These are phyloP conservation scores for Hygrophorus pudorinus DNA, from an alignment of 768 basidiomycete species.

Conservation along the genomic window DNA sequence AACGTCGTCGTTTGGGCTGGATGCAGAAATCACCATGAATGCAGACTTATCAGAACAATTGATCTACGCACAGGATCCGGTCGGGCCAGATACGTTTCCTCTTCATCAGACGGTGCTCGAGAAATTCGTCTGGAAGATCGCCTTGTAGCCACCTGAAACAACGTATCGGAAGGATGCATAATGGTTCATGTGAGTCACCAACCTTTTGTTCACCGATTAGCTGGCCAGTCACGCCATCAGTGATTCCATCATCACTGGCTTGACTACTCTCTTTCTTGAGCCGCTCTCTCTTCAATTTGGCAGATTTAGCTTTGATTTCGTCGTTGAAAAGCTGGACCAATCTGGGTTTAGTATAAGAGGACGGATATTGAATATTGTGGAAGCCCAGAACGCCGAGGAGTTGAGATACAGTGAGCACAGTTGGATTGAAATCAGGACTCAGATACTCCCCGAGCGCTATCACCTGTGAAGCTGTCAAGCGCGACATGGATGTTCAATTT, in stretches of 20 bases:
- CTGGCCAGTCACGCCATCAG: slow-evolving; percentile 73
- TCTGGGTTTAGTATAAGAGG: slow-evolving; percentile 68
- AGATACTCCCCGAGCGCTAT: slow-evolving; percentile 72
- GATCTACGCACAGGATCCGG: slow-evolving; percentile 45
- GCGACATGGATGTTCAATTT: slow-evolving; percentile 47
- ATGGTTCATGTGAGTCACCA: slow-evolving; percentile 3
- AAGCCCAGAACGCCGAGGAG: slow-evolving; percentile 67
- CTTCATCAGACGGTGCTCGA: slow-evolving; percentile 39
- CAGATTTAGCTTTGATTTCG: slow-evolving; percentile 53
- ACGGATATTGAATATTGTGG: slow-evolving; percentile 67
- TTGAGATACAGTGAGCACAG: slow-evolving; percentile 69
- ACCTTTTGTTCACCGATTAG: slow-evolving; percentile 46
- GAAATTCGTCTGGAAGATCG: slow-evolving; percentile 61
- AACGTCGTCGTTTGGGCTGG: slow-evolving; percentile 72
- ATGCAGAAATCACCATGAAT: slow-evolving; percentile 8
- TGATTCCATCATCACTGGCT: slow-evolving; percentile 77
- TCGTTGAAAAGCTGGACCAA: slow-evolving; percentile 71
- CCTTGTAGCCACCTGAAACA: slow-evolving; percentile 19
- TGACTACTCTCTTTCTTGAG: slow-evolving; percentile 56
- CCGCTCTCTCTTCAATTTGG: slow-evolving; percentile 53
- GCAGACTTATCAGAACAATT: slow-evolving; percentile 10
- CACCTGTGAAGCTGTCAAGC: slow-evolving; percentile 68
- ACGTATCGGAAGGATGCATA: background rate
- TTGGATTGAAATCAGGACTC: slow-evolving; percentile 66
- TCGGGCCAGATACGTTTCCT: slow-evolving; percentile 27